These are phyloP conservation scores for Fraxinus dipetala DNA, from an alignment of 305 asterid species.

Conservation along the genomic window DNA sequence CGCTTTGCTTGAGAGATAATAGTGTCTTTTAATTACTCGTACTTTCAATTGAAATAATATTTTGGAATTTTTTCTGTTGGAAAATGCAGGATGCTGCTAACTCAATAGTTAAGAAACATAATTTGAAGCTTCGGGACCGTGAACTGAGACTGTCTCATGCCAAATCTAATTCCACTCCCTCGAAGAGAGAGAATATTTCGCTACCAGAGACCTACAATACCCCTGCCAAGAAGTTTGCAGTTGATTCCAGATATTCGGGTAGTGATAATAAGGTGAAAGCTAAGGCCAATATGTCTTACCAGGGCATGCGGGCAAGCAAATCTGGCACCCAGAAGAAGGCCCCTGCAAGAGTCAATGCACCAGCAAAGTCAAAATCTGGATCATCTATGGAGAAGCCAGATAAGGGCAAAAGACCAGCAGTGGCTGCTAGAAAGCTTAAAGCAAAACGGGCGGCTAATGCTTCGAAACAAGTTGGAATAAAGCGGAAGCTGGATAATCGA, in stretches of 20 bases:
- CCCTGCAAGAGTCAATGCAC: constrained; percentile 22
- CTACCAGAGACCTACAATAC: constrained; percentile 29
- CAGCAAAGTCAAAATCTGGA: constrained; percentile 30
- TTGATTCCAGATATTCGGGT: constrained; percentile 34
- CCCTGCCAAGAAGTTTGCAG: constrained; percentile 44
- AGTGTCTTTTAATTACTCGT: neutral
- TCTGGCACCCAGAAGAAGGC: constrained; percentile 65
- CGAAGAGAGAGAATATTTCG: constrained; percentile 44
- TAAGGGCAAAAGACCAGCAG: constrained; percentile 61
- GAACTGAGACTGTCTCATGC: constrained; percentile 71
- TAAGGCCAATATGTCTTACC: constrained; percentile 48
- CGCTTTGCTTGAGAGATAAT: neutral
- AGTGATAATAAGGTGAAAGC: constrained; percentile 24
- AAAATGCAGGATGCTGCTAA: constrained; percentile 70
- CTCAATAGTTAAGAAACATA: constrained; percentile 40
- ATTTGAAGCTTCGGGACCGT: constrained; percentile 64
- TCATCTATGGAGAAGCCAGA: constrained; percentile 29
- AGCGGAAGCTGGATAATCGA: constrained; percentile 59
- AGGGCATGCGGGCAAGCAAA: constrained; percentile 80
- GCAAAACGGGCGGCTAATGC: constrained; percentile 35
- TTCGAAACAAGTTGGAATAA: constrained; percentile 46
- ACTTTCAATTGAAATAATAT: neutral
- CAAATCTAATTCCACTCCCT: constrained; percentile 46
- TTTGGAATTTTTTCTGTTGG: neutral
- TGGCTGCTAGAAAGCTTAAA: constrained; percentile 76